Conservation (phyloP, 2,329 filamentous ascomycete species). For the Colletotrichum sp. region DNA sequence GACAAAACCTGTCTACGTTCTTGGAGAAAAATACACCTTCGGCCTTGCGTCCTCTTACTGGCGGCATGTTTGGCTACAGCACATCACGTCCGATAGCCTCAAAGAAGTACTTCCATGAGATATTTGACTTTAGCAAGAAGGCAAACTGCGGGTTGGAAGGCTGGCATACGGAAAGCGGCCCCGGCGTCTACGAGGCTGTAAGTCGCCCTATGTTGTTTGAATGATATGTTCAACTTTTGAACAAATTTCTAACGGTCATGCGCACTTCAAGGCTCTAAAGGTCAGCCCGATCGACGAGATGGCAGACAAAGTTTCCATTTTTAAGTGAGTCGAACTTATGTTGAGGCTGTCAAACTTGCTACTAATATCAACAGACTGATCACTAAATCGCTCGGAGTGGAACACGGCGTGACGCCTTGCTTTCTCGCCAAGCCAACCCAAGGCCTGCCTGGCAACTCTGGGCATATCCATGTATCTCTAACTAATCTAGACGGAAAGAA, state of each 20-base stretch:
- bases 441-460: background rate
- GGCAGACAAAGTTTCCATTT: background rate
- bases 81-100: background rate
- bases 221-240: fast-evolving
- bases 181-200: background rate
- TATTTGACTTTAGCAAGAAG: fast-evolving
- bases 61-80: background rate
- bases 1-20: background rate
- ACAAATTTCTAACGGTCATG: too few relatives aligned
- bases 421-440: background rate
- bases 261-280: background rate
- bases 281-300: background rate
- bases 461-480: background rate
- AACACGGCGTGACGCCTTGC: background rate
- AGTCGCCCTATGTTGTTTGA: fast-evolving
- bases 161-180: background rate
- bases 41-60: background rate
- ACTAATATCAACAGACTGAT: background rate
- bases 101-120: background rate
- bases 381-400: background rate
- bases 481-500: background rate
- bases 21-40: background rate
- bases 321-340: background rate
- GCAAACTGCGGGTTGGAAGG: background rate
- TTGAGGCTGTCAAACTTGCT: background rate